Base-by-base conservation (phyloP, 768 basidiomycete genomes). In the Mycena filopes region DNA sequence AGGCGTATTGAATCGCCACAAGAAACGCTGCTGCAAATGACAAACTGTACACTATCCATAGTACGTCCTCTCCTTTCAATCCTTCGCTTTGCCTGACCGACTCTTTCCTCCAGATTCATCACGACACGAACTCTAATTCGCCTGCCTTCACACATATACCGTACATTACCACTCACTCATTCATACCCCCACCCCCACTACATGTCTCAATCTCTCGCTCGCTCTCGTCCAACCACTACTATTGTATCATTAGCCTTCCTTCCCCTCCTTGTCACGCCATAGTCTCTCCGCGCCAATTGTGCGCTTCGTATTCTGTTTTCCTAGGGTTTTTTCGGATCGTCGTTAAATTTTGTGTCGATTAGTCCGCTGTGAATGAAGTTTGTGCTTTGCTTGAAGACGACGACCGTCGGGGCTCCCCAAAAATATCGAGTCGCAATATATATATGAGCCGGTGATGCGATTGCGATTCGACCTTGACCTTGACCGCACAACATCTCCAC, bases 1-100 rank as follows among this genome's bases (percentile, higher is more conserved):
- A 42, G 69, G 69, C 25, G 69, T 70, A 21, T 55, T 70, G 29
- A 65, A 67, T 49, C 61, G 69, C 28, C 69, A 70, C 65, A 66
- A 57, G 65, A 70, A 70, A 53, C 57, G 59, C 2, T 70, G 69
- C 65, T 50, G 49, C 50, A 69, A 63, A 33, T 50, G 29, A 53
- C 26, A 8, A 51, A 16, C 45, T 48, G 33, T 63, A 49, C 23
- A 54, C 33, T 36, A 31, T 45, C n/a, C n/a, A 26, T 47, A 47
- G 42, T 62, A 6, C 53, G 60, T 62, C 5, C 12, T 26, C 42
- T 26, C 21, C 23, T 46, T 21, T 1, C 18, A 8, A 5, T 31
- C 11, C 28, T 33, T 11, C 21, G 13, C 53, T 15, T 31, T 7
- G 12, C 21, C 60, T 62, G 3, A 62, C 47, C 5, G 5, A 31